A percentile compares a stretch with the other conserved stretches of the same genome.
These are phyloP conservation scores for Solanum pimpinellifolium DNA, from an alignment of 257 asterid species.

Conservation along the genomic window DNA sequence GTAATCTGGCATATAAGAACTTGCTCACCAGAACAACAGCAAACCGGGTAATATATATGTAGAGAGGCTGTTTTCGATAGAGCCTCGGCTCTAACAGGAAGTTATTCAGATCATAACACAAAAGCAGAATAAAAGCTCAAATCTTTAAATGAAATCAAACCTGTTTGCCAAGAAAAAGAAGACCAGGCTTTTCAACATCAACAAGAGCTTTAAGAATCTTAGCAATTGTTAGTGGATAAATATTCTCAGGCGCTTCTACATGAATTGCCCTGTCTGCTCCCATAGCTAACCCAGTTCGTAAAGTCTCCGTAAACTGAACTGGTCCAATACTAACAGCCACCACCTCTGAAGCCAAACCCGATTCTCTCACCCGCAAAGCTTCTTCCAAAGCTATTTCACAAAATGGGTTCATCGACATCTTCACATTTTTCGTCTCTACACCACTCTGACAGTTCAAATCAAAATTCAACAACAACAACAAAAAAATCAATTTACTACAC, in stretches of 20 bases:
- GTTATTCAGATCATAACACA: not conserved
- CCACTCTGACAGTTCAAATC: slow-evolving; percentile 44
- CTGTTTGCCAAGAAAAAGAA: slow-evolving; percentile 90
- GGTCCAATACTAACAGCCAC: slow-evolving; percentile 85
- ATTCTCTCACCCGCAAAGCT: slow-evolving; percentile 70
- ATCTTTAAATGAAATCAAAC: slow-evolving; percentile 9
- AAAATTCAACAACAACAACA: not conserved
- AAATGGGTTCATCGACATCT: slow-evolving; percentile 99
- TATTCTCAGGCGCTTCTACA: slow-evolving; percentile 52
- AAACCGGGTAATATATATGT: not conserved
- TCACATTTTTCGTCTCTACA: slow-evolving; percentile 77
- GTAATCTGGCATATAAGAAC: not conserved
- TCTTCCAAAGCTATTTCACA: slow-evolving; percentile 95
- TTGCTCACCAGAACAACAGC: not conserved
- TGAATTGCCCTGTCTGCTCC: slow-evolving; percentile 96
- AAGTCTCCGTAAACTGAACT: slow-evolving; percentile 63
- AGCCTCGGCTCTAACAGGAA: too few species aligned
- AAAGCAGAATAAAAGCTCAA: not conserved
- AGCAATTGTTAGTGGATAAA: slow-evolving; percentile 78
- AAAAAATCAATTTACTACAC: not conserved
- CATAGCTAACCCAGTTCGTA: slow-evolving; percentile 97
- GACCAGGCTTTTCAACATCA: slow-evolving; percentile 70
- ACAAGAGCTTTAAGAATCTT: slow-evolving; percentile 82
- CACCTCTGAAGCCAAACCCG: slow-evolving; percentile 88
- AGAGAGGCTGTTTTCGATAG: not conserved